Base-by-base conservation (phyloP, 768 basidiomycete species). In the Auriscalpium microsporum region DNA sequence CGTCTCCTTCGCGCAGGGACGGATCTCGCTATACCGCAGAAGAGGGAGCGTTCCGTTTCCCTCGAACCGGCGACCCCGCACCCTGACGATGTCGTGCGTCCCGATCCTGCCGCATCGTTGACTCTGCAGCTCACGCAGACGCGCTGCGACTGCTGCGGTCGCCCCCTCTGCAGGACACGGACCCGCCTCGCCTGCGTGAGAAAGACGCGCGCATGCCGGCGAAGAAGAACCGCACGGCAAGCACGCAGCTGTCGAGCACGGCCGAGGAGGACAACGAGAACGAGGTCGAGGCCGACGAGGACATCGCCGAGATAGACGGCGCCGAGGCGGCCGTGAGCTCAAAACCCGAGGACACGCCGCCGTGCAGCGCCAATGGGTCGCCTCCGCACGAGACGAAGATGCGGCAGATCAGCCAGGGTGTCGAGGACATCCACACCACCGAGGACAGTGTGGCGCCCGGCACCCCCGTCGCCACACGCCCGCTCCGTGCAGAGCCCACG, bases 21-120 rank as follows among this genome's bases (percentile, higher is more conserved):
- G 86, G 86, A 55, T 84, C 80, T 83, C 84, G 67, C 49, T 33
- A 60, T 62, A 13, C 61, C 61, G 34, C 61, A 62, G 67, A 91
- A 91, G 69, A 78, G 88, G 59, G 87, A 88, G 68, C 75, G 88
- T 37, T 87, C 90, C 68, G 80, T 84, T 21, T 91, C 88, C 28
- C 69, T 86, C 36, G 88, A 91, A 68, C 86, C 87, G 56, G 64
- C 68, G 5, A 72, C 73, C 19, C 70, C 73, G 1, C 66, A 67
- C 54, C 65, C 69, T 14, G 58, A 64, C 45, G 62, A 64, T 36
- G 51, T 58, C 53, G 71, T 71, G 72, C 67, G 56, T 74, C 35
- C 53, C 42, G 53, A 34, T 53, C 19, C 47, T 23, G 19, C 52
- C 48, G 35, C 45, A 44, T 21, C 48, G 28, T 33, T 16, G 34